phyloP scores from a whole-genome alignment of 768 basidiomycete species.

The Tephrocybe rancida region DNA sequence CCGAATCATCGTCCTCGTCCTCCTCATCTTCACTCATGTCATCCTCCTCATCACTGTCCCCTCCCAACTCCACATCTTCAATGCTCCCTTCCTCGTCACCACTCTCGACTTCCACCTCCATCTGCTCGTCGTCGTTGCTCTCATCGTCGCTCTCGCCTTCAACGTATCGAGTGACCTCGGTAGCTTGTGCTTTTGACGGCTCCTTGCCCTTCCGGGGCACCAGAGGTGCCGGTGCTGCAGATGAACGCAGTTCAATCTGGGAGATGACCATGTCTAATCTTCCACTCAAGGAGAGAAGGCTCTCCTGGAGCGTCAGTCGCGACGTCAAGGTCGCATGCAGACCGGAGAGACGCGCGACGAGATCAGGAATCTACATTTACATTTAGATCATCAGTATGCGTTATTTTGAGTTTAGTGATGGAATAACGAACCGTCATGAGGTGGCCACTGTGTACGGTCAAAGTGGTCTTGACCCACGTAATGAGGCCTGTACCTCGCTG shows the following conservation, averaged over 20 bases:
- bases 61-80: conserved; percentile 78
- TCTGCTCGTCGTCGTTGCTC: conserved; percentile 53
- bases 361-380: conserved; percentile 78
- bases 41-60: conserved; percentile 56
- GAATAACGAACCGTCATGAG: conserved; percentile 78
- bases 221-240: conserved; percentile 63
- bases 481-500: conserved; percentile 73
- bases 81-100: conserved; percentile 74
- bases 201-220: conserved; percentile 41
- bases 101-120: conserved; percentile 64
- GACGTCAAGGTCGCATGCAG: conserved; percentile 82
- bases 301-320: conserved; percentile 82
- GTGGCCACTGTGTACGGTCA: conserved; percentile 86
- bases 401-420: not conserved
- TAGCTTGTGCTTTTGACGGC: conserved; percentile 32
- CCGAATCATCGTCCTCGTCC: conserved; percentile 46
- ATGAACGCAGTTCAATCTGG: conserved; percentile 88
- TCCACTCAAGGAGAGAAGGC: conserved; percentile 83
- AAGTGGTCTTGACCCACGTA: conserved; percentile 79
- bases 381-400: conserved; percentile 12
- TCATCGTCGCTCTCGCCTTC: conserved; percentile 76
- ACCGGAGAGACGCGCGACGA: conserved; percentile 84
- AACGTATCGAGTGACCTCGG: conserved; percentile 56
- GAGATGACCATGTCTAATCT: conserved; percentile 92
- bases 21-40: conserved; percentile 39